A percentile compares a stretch with the other conserved stretches of the same genome.
Evolutionary conservation across 2,329 filamentous ascomycete species (phyloP).

Genomic region (Aspergillus tanneri): DNA sequence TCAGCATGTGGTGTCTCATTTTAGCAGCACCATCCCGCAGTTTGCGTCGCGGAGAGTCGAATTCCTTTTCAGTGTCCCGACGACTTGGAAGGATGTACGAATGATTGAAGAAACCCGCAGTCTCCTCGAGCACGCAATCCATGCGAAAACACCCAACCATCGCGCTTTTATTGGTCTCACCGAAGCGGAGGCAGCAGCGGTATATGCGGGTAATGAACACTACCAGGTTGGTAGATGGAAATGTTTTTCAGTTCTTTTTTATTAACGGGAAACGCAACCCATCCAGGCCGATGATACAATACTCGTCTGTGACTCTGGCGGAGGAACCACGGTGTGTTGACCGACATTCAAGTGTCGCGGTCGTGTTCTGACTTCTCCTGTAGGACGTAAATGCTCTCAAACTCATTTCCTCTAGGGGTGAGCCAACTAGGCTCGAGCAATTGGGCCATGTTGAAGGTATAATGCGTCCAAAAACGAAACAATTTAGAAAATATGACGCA

Average conservation of each 20-base stretch:
- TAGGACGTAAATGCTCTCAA: conserved; percentile 34
- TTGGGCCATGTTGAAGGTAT: conserved; percentile 27
- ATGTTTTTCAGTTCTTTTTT: not conserved
- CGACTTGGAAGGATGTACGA: conserved; percentile 42
- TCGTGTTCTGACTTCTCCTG: conserved; percentile 1
- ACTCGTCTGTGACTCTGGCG: conserved; percentile 53
- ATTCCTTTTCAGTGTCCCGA: conserved; percentile 45
- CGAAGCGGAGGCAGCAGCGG: conserved; percentile 55
- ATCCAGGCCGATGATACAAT: conserved; percentile 44
- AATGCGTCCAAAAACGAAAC: not conserved
- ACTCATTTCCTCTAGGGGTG: conserved; percentile 25
- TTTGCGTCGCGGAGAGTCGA: conserved; percentile 34
- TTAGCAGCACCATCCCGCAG: conserved; percentile 25
- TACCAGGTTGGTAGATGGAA: conserved; percentile 14
- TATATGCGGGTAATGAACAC: conserved; percentile 45
- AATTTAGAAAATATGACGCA: not conserved
- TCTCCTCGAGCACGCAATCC: conserved; percentile 32
- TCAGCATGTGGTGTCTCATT: conserved; percentile 29
- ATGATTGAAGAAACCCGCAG: conserved; percentile 38
- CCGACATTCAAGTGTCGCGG: not conserved
- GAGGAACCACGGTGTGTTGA: conserved; percentile 43
- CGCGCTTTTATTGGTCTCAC: conserved; percentile 49
- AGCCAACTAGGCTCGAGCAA: conserved; percentile 27
- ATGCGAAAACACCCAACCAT: conserved; percentile 35
- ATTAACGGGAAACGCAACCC: not conserved